Evolutionary conservation across 192 early-diverging fungal genomes (phyloP).

Genomic region (Backusella psychrophila): DNA sequence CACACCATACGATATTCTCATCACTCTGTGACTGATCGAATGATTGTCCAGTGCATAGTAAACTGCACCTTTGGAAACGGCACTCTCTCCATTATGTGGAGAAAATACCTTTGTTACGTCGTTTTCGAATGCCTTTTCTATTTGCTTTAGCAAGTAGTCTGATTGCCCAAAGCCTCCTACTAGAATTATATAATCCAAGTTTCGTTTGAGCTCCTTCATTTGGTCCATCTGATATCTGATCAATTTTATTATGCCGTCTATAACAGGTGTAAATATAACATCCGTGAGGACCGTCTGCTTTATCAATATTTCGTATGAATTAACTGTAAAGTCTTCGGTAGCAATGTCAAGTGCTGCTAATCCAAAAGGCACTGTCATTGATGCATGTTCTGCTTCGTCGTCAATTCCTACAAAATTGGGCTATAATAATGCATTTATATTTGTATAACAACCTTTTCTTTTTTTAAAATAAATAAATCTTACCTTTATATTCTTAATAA

Average conservation of each 20-base stretch:
- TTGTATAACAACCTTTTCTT: background rate
- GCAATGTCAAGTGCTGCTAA: background rate
- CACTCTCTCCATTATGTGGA: conserved; percentile 31
- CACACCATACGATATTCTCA: conserved; percentile 47
- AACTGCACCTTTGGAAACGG: conserved; percentile 52
- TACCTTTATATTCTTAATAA: conserved; percentile 45
- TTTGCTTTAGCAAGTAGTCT: conserved; percentile 42
- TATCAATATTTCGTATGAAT: background rate
- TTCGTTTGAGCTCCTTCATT: conserved; percentile 24
- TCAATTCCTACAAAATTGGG: conserved; percentile 38
- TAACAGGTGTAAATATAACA: conserved; percentile 47
- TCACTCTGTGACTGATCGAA: conserved; percentile 46
- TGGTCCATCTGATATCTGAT: conserved; percentile 44
- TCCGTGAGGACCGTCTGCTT: conserved; percentile 28
- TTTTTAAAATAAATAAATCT: background rate
- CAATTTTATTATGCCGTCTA: conserved; percentile 39
- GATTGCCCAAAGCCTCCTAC: conserved; percentile 55
- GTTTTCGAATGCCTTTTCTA: conserved; percentile 34
- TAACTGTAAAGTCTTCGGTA: background rate
- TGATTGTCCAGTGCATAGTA: conserved; percentile 47
- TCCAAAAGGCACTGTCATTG: background rate
- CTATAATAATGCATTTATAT: conserved; percentile 17
- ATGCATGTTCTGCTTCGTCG: conserved; percentile 31
- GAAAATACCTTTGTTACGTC: conserved; percentile 38
- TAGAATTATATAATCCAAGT: conserved; percentile 43